phyloP scores from a whole-genome alignment of 1,284 basidiomycete genomes.

The Apiotrichum veenhuisii region DNA sequence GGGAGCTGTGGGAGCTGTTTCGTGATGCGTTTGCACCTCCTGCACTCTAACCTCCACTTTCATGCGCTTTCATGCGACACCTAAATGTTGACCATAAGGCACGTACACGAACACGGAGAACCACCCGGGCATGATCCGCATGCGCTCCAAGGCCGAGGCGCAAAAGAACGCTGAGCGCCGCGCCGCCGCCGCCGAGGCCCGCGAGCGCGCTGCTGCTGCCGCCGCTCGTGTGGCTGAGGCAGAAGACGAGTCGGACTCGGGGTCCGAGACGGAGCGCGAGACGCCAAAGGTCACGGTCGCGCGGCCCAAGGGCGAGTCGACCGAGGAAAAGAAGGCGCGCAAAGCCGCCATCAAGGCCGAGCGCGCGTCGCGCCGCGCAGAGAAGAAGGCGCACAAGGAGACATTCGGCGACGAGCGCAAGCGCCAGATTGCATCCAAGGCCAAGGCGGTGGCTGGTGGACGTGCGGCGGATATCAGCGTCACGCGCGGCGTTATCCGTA shows the following conservation, averaged over 20 bases:
- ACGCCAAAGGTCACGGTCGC: constrained; percentile 51
- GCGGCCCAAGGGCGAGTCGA: constrained; percentile 73
- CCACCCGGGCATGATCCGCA: constrained; percentile 78
- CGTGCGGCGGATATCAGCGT: constrained; percentile 46
- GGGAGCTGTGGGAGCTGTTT: too few species aligned
- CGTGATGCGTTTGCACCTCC: too few species aligned
- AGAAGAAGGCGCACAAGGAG: constrained; percentile 77
- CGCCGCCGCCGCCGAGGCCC: constrained; percentile 16
- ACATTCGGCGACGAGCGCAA: constrained; percentile 71
- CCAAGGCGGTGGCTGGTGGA: constrained; percentile 45
- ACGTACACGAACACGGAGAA: constrained; percentile 94
- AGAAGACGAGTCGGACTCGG: constrained; percentile 48
- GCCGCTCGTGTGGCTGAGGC: constrained; percentile 29
- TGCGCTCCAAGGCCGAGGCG: constrained; percentile 54
- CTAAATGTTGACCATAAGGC: too few species aligned
- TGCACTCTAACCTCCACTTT: too few species aligned
- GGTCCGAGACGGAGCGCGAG: constrained; percentile 47
- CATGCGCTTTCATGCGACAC: too few species aligned
- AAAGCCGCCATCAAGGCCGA: constrained; percentile 85
- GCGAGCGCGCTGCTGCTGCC: constrained; percentile 9
- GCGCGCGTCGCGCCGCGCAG: constrained; percentile 65
- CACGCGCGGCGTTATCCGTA: not conserved
- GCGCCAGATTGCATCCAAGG: constrained; percentile 59
- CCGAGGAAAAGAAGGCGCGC: constrained; percentile 79
- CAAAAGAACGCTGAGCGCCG: constrained; percentile 27